A percentile compares a stretch with the other conserved stretches of the same genome.
Evolutionary conservation across 257 asterid genomes (phyloP).

Genomic region (Ilex aquifolium): DNA sequence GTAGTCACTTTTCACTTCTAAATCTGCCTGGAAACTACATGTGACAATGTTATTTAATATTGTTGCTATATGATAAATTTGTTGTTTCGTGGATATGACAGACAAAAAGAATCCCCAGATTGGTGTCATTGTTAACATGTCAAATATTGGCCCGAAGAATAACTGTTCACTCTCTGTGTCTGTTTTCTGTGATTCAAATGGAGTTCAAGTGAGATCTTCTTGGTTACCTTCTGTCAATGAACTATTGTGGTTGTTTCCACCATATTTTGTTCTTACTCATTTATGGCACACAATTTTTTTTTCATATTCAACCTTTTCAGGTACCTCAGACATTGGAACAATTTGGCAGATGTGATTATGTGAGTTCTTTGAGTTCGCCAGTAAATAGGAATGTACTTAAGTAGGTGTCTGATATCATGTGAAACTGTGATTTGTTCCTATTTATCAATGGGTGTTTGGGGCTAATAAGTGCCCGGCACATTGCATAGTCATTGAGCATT

Average conservation of each 20-base stretch:
- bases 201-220: conserved; percentile 50
- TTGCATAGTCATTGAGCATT: neutral
- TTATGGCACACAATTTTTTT: conserved; percentile 4
- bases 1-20: too few relatives aligned
- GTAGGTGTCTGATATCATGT: neutral
- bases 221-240: conserved; percentile 6
- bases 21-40: too few relatives aligned
- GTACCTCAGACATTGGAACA: conserved; percentile 57
- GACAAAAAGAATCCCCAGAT: conserved; percentile 56
- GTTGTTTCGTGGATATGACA: conserved; percentile 33
- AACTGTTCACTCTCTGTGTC: conserved; percentile 89
- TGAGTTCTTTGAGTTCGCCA: conserved; percentile 27
- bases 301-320: conserved; percentile 33
- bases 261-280: conserved; percentile 11
- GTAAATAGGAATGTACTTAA: neutral
- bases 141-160: conserved; percentile 34
- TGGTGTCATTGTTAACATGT: conserved; percentile 71
- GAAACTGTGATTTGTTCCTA: neutral
- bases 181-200: conserved; percentile 62
- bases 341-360: conserved; percentile 72
- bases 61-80: too few relatives aligned
- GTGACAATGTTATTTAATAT: too few relatives aligned
- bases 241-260: neutral
- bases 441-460: neutral
- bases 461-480: neutral